Evolutionary conservation across 441 rosid genomes (phyloP).

Genomic region (Mallotus repandus): DNA sequence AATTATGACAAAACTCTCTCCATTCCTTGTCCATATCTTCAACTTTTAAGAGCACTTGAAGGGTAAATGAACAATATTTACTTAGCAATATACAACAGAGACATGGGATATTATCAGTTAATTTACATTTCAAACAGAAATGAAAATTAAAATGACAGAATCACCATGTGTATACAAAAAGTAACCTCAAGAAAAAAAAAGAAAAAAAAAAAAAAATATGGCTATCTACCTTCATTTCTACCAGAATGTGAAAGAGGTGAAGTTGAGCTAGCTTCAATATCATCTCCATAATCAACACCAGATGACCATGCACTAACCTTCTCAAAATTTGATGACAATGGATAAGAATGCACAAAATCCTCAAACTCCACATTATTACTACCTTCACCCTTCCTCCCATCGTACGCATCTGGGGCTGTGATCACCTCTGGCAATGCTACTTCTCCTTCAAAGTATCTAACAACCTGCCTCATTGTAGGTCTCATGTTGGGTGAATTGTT

Average conservation of each 20-base stretch:
- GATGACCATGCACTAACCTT: conserved; percentile 43
- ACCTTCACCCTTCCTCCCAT: conserved; percentile 32
- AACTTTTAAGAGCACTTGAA: not conserved
- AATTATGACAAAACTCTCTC: not conserved
- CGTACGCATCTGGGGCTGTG: conserved; percentile 45
- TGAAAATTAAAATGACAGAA: not conserved
- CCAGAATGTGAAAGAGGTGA: conserved; percentile 30
- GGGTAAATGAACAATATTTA: not conserved
- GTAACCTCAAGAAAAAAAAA: not conserved
- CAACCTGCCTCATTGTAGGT: conserved; percentile 75
- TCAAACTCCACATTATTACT: conserved; percentile 30
- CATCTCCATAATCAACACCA: conserved; percentile 37
- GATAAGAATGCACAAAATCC: conserved; percentile 56
- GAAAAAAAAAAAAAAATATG: not conserved
- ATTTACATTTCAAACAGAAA: conserved; percentile 3
- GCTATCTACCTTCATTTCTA: conserved; percentile 31
- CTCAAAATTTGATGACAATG: conserved; percentile 36
- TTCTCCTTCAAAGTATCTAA: conserved; percentile 75
- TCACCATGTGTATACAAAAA: not conserved
- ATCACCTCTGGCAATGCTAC: conserved; percentile 46
- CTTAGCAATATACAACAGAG: conserved; percentile 6
- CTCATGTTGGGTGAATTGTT: conserved; percentile 51
- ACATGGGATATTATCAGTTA: not conserved
- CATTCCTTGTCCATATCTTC: not conserved
- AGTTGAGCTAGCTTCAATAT: conserved; percentile 40